These are phyloP conservation scores for Pisolithus albus DNA, from an alignment of 768 basidiomycete species.

Conservation along the genomic window DNA sequence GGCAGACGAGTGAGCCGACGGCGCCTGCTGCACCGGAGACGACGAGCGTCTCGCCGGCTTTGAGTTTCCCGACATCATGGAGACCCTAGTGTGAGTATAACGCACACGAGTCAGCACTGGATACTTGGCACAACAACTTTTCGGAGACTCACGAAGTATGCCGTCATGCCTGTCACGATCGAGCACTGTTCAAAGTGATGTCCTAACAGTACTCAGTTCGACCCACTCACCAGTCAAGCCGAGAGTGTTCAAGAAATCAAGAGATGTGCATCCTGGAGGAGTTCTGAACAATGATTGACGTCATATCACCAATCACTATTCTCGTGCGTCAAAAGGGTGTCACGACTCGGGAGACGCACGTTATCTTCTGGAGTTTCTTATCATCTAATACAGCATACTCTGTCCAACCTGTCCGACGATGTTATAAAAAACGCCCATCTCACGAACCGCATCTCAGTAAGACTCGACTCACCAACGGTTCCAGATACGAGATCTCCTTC, in stretches of 20 bases:
- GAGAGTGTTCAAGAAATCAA: slow-evolving; percentile 83
- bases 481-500: slow-evolving; percentile 69
- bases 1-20: slow-evolving; percentile 78
- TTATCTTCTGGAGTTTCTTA: slow-evolving; percentile 42
- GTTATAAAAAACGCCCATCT: background rate
- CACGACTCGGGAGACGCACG: slow-evolving; percentile 38
- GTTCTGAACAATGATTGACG: slow-evolving; percentile 30
- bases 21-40: slow-evolving; percentile 91
- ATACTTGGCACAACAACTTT: no score
- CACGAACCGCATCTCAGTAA: background rate
- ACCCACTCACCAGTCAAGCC: slow-evolving; percentile 57
- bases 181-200: background rate
- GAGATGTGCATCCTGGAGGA: slow-evolving; percentile 49
- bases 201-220: background rate
- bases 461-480: slow-evolving; percentile 46
- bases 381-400: slow-evolving; percentile 64
- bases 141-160: slow-evolving; percentile 65
- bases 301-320: background rate
- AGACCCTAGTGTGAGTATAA: slow-evolving; percentile 57
- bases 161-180: slow-evolving; percentile 66
- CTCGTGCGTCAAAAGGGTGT: background rate
- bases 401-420: slow-evolving; percentile 53
- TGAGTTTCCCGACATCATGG: slow-evolving; percentile 70
- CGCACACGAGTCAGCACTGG: slow-evolving; percentile 1
- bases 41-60: slow-evolving; percentile 79